Evolutionary conservation across 2,329 filamentous ascomycete species (phyloP), one percentile per base, ranked within the genome.

Genomic region (Trichoderma guizhouense): DNA sequence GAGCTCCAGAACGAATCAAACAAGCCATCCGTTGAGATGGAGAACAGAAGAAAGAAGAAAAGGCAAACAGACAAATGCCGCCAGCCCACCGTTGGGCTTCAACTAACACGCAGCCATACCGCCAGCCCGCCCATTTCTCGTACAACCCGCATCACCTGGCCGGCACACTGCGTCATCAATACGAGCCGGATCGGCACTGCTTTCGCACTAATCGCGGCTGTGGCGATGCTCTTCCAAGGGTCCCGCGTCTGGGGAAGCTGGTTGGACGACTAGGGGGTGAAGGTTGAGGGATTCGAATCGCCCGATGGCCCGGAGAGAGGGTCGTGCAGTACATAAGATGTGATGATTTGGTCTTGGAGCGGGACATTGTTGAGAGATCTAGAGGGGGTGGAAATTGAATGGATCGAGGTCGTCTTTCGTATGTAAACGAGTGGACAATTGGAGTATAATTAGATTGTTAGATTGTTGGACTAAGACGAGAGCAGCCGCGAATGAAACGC

Each of bases 81-180:
- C 43, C 15, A 43, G 18, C 39, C 39, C 39, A 43, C 39, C 14
- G 34, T 68, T 68, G 26, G 65, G 65, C 53, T 34, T 68, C 65
- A 47, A 55, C 18, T 68, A 58, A 36, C 63, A 68, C 53, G 64
- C 64, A 58, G 34, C 51, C 32, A 57, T 21, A 57, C 51, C 51
- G 32, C 66, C 57, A 69, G 15, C 66, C 57, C 39, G 57, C 66
- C 63, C 58, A 63, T 63, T 71, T 64, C 68, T 64, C 68, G 60
- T 63, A 71, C 68, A 64, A 39, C 21, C 32, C 18, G 68, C 68
- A 71, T 64, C 68, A 71, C 68, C 47, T 64, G 58, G 70, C 55
- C 55, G 64, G 64, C 64, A 39, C 39, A 62, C 70, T 72, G 70
- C 70, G 64, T 69, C 63, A 72, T 72, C 53, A 68, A 72, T 72